Base-by-base conservation (phyloP, 345 rosid genomes). In the Syzygium oleosum region DNA sequence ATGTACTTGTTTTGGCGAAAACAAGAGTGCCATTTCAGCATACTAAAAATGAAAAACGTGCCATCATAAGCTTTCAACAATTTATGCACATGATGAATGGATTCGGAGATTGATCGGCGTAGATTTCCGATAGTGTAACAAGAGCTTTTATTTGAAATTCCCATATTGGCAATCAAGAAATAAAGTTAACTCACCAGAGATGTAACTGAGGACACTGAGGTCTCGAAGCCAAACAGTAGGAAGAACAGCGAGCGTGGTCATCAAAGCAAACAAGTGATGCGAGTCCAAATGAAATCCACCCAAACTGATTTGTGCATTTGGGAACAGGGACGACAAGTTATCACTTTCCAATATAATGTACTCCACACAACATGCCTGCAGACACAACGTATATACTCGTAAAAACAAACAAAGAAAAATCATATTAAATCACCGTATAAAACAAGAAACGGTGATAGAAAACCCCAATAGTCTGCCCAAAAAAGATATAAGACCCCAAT, bases 161-260 rank as follows among this genome's bases (percentile, higher is more conserved):
- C 63, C n/a, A 54, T 14, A 38, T 85, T 65, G 54, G 29, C 53
- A 84, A 52, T 77, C 43, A 78, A 49, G 51, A 46, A 88, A 84
- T 65, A 5, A 14, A 29, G 46, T 84, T 59, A 21, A 61, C 91
- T 91, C 90, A 95, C 99, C 99, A 56, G 99, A 97, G 61, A 97
- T 95, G 43, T 95, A 97, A 87, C 99, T 97, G 79, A 97, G 95
- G 41, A 96, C 61, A 43, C 95, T 93, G 73, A 97, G 95, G 92
- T 97, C 99, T 85, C 98, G 93, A 53, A 96, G 99, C 98, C 98
- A 96, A 89, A 92, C 96, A 0, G 99, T 97, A 1, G 99, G 99
- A 85, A 97, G 98, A 89, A 96, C 93, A 63, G 98, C 96, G 9
- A 97, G 92, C 77, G 98, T 89, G 56, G 95, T 83, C 89, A 96